These are phyloP conservation scores for Bombardia bombarda DNA, from an alignment of 495 filamentous ascomycete species.

Conservation along the genomic window DNA sequence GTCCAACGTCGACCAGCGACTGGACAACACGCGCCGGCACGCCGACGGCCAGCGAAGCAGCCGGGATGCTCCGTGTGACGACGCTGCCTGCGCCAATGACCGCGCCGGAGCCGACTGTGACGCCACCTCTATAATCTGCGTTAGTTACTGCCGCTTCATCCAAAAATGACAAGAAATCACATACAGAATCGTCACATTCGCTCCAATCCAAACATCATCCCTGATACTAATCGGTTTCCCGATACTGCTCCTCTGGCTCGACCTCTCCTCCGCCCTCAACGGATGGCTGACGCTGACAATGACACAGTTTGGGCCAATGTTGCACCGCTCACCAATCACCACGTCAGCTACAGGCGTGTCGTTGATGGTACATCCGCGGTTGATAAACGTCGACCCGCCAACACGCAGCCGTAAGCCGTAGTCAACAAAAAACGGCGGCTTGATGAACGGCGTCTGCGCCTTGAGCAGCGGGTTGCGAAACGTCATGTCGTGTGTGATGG, in stretches of 20 bases:
- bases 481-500: constrained; percentile 27
- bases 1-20: constrained; percentile 1
- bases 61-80: constrained; percentile 22
- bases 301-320: constrained; percentile 26
- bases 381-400: constrained; percentile 27
- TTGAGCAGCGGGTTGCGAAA: constrained; percentile 21
- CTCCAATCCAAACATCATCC: constrained; percentile 44
- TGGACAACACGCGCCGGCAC: constrained; percentile 16
- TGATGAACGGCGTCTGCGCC: constrained; percentile 26
- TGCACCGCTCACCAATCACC: constrained; percentile 24
- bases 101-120: constrained; percentile 26
- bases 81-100: constrained; percentile 26
- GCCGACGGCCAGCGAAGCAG: constrained; percentile 15
- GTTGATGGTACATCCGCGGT: constrained; percentile 27
- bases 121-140: constrained; percentile 22
- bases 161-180: neutral
- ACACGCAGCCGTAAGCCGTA: constrained; percentile 27
- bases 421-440: constrained; percentile 27
- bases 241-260: constrained; percentile 17
- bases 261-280: constrained; percentile 17
- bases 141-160: too few relatives aligned
- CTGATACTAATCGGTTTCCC: constrained; percentile 27
- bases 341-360: constrained; percentile 31
- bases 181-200: constrained; percentile 42
- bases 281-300: constrained; percentile 22